phyloP scores from a whole-genome alignment of 305 asterid species.

The Rubia peregrina region DNA sequence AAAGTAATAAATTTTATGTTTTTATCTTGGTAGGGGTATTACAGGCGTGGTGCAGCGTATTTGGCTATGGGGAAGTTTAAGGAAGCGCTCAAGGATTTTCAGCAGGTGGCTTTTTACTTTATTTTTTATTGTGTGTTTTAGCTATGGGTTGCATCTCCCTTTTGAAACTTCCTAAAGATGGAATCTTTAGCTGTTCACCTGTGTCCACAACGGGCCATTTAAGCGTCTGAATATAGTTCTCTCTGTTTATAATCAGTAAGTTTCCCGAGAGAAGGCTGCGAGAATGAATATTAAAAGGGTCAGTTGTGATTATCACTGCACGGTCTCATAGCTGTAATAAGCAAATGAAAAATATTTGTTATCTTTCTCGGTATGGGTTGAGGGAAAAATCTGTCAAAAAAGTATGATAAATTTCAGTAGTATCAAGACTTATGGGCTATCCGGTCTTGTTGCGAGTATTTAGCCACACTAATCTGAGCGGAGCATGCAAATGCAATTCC shows the following conservation, averaged over 20 bases:
- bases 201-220: background rate
- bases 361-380: background rate
- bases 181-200: background rate
- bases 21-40: constrained; percentile 62
- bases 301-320: background rate
- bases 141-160: background rate
- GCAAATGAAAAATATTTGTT: background rate
- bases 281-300: background rate
- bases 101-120: constrained; percentile 44
- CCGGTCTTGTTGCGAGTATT: background rate
- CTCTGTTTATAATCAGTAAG: background rate
- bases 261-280: background rate
- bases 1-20: background rate
- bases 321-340: background rate
- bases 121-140: background rate
- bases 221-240: background rate
- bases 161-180: background rate
- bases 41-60: constrained; percentile 92
- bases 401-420: background rate
- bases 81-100: constrained; percentile 94
- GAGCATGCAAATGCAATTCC: background rate
- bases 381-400: background rate
- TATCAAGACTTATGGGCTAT: background rate
- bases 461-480: background rate
- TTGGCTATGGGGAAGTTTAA: constrained; percentile 95